Conservation (phyloP, 2,329 filamentous ascomycete species). For the Aspergillus chevalieri region DNA sequence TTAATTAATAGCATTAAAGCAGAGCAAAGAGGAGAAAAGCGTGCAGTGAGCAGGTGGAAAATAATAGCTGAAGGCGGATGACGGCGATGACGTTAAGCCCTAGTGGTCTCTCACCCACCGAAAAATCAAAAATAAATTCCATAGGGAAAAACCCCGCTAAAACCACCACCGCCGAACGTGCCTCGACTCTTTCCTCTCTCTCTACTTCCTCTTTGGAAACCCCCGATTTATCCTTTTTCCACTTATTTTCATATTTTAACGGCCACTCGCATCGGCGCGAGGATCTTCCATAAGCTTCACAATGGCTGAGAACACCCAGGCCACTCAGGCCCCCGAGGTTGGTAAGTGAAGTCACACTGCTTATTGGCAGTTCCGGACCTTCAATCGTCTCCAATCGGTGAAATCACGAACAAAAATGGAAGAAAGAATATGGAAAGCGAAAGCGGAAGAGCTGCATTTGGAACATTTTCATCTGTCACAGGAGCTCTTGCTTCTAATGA, state of each 20-base stretch:
- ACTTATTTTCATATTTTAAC: constrained; percentile 10
- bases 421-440: too few species aligned
- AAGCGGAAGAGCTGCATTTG: too few species aligned
- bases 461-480: background rate
- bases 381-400: background rate
- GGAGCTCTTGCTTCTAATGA: background rate
- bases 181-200: constrained; percentile 22
- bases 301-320: constrained; percentile 29
- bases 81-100: background rate
- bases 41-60: background rate
- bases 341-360: constrained; percentile 24
- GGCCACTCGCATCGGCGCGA: constrained; percentile 17
- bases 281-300: constrained; percentile 20
- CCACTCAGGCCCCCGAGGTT: constrained; percentile 32
- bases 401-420: background rate
- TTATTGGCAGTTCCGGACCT: background rate
- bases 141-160: background rate
- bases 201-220: constrained; percentile 14
- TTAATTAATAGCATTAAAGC: background rate
- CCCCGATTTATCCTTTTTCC: constrained; percentile 8
- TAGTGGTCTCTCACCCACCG: constrained; percentile 14
- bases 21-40: background rate
- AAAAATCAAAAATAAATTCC: background rate
- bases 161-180: constrained; percentile 15
- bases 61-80: too few species aligned